phyloP scores from a whole-genome alignment of 2,329 filamentous ascomycete genomes.

The Proliferodiscus dingleyae region DNA sequence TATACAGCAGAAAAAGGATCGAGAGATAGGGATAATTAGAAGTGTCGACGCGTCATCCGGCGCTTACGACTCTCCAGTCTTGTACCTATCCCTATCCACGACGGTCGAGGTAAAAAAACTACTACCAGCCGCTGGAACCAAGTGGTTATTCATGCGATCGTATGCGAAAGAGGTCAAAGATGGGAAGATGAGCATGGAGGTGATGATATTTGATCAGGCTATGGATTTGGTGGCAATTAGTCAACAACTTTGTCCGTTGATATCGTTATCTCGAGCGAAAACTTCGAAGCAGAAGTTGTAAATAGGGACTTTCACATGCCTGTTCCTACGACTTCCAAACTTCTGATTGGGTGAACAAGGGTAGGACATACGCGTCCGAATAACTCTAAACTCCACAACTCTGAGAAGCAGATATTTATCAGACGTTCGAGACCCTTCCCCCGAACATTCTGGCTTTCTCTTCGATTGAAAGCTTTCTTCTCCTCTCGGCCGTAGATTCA shows the following conservation, averaged over 20 bases:
- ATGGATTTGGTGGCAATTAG: background rate
- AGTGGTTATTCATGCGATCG: slow-evolving; percentile 1
- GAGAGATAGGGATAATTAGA: background rate
- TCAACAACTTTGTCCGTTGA: background rate
- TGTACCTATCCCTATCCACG: background rate
- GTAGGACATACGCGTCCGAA: too few relatives aligned
- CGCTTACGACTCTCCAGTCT: background rate
- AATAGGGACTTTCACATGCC: too few relatives aligned
- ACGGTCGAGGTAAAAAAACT: slow-evolving; percentile 1
- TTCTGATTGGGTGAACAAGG: too few relatives aligned
- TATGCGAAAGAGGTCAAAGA: slow-evolving; percentile 1
- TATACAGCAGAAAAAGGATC: background rate
- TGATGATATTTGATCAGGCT: background rate
- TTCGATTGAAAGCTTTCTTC: too few relatives aligned
- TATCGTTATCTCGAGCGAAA: background rate
- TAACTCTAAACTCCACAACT: too few relatives aligned
- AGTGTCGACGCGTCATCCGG: background rate
- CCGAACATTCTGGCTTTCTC: too few relatives aligned
- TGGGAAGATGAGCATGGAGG: slow-evolving; percentile 4
- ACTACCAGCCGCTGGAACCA: background rate
- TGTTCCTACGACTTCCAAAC: too few relatives aligned
- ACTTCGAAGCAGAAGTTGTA: background rate
- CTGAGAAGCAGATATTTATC: too few relatives aligned
- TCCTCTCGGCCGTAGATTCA: too few relatives aligned
- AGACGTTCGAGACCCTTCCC: too few relatives aligned